phyloP scores from a whole-genome alignment of 805 yeast species.

The Wickerhamomyces pijperi region DNA sequence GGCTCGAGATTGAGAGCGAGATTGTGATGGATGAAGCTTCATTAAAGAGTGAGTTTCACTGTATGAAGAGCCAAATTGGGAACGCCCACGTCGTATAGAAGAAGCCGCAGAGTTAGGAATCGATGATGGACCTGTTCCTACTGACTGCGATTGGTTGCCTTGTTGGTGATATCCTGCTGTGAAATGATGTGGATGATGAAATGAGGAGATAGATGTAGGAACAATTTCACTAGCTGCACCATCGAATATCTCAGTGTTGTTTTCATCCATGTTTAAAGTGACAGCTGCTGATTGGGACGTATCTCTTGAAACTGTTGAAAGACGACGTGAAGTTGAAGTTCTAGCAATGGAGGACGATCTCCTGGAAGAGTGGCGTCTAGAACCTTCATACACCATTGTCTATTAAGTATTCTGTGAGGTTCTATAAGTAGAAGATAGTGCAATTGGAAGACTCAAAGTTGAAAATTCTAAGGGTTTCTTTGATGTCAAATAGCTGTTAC shows the following conservation, averaged over 20 bases:
- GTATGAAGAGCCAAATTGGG: slow-evolving; percentile 1
- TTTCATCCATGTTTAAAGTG: slow-evolving; percentile 25
- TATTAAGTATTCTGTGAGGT: background rate
- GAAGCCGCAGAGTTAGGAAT: slow-evolving; percentile 17
- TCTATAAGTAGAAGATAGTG: no score
- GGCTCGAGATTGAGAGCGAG: slow-evolving; percentile 19
- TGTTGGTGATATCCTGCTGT: background rate
- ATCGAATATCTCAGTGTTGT: slow-evolving; percentile 59
- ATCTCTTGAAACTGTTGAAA: background rate
- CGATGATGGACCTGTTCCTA: slow-evolving; percentile 4
- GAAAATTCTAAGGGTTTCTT: no score
- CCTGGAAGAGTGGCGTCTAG: background rate
- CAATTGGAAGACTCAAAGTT: no score
- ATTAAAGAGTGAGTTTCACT: slow-evolving; percentile 11
- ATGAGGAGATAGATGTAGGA: slow-evolving; percentile 69
- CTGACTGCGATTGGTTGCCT: slow-evolving; percentile 1
- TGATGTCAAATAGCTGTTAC: no score
- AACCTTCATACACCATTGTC: background rate
- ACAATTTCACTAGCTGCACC: slow-evolving; percentile 62
- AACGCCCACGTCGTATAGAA: slow-evolving; percentile 18
- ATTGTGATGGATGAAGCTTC: slow-evolving; percentile 14
- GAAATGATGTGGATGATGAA: slow-evolving; percentile 54
- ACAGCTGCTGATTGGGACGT: background rate
- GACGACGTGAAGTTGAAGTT: background rate
- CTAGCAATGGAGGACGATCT: background rate